Conservation (phyloP, 2,329 filamentous ascomycete species). For the Botrytis fabae region DNA sequence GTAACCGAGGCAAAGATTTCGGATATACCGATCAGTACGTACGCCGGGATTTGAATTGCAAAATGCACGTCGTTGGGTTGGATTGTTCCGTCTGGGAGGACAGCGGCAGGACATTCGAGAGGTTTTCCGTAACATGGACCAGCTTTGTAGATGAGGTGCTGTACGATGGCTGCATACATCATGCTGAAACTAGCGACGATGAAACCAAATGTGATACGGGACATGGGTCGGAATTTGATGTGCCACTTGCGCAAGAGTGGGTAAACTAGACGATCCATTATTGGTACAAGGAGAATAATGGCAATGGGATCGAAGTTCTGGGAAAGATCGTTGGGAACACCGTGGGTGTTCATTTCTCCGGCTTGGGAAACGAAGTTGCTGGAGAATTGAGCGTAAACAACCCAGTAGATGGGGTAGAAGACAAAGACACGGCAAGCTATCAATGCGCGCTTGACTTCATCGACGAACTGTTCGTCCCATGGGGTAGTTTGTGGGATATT, state of each 20-base stretch:
- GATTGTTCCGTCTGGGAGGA: not conserved
- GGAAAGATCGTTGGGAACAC: constrained; percentile 61
- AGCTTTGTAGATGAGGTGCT: constrained; percentile 56
- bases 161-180: constrained; percentile 20
- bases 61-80: constrained; percentile 34
- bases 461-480: constrained; percentile 48
- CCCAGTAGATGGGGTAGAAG: constrained; percentile 63
- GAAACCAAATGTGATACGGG: constrained; percentile 63
- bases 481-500: constrained; percentile 4
- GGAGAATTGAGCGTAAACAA: constrained; percentile 47
- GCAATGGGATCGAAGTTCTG: constrained; percentile 60
- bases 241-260: constrained; percentile 53
- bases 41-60: constrained; percentile 49
- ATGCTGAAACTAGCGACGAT: constrained; percentile 16
- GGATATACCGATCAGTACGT: constrained; percentile 54
- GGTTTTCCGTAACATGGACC: constrained; percentile 56
- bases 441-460: constrained; percentile 52
- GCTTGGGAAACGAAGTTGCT: constrained; percentile 61
- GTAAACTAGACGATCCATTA: constrained; percentile 57
- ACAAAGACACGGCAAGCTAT: constrained; percentile 57
- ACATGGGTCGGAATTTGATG: constrained; percentile 61
- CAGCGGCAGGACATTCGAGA: constrained; percentile 34
- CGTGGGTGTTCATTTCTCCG: constrained; percentile 51
- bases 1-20: constrained; percentile 60
- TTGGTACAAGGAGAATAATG: constrained; percentile 57